These are phyloP conservation scores for Penicillium riverlandense DNA, from an alignment of 495 filamentous ascomycete genomes.

Conservation along the genomic window DNA sequence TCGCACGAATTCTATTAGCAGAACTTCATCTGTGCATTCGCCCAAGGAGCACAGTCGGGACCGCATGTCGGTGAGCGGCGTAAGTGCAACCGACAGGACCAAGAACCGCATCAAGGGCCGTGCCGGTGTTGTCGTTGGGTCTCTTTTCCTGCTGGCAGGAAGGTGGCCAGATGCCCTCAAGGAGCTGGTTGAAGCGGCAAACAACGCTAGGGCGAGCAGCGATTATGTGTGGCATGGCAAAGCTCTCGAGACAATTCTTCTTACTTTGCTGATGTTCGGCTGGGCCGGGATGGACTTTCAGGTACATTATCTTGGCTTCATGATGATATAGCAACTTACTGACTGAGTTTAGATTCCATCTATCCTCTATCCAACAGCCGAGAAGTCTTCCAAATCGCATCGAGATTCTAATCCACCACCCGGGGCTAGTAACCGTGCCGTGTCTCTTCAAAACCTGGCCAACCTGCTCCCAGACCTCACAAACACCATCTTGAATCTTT, in stretches of 20 bases:
- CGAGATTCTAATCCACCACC: constrained; percentile 37
- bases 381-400: constrained; percentile 44
- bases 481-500: constrained; percentile 76
- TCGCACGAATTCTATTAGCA: constrained; percentile 27
- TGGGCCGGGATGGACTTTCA: constrained; percentile 85
- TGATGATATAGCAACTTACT: background rate
- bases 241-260: constrained; percentile 76
- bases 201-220: constrained; percentile 68
- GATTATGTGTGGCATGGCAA: constrained; percentile 98
- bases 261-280: constrained; percentile 75
- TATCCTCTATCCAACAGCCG: constrained; percentile 52
- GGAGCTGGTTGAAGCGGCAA: constrained; percentile 74
- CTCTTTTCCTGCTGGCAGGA: constrained; percentile 80
- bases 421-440: constrained; percentile 39
- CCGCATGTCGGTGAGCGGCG: constrained; percentile 74
- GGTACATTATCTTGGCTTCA: constrained; percentile 34
- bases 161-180: constrained; percentile 84
- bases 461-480: constrained; percentile 64
- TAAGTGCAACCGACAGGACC: constrained; percentile 73
- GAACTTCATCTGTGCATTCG: constrained; percentile 25
- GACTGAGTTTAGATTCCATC: constrained; percentile 46
- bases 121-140: constrained; percentile 72
- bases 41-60: constrained; percentile 57
- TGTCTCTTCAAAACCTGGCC: constrained; percentile 57
- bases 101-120: constrained; percentile 80